Base-by-base conservation (phyloP, 306 rosid species). In the Styphnolobium japonicum region DNA sequence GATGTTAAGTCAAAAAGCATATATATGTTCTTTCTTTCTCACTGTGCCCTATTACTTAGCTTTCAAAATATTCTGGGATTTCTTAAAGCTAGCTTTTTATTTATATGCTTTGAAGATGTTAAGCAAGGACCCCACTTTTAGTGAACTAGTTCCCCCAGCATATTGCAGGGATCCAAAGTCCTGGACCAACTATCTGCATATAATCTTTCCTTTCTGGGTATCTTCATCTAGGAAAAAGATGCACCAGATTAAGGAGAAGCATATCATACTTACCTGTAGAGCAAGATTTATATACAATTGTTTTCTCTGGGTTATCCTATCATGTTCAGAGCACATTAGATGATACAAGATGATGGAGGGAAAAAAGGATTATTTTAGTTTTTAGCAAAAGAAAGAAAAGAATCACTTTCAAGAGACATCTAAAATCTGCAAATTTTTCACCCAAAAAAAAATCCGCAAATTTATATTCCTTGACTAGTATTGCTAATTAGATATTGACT, bases 121-220 rank as follows among this genome's bases (percentile, higher is more conserved):
- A 73, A 79, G 81, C 74, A 65, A 81, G 48, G 73, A 80, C 85
- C 84, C 89, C 71, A 49, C 83, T 85, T 83, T 56, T 70, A 75
- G 76, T 84, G 88, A 87, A 77, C 85, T 77, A 83, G 91, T 77
- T 85, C 84, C 88, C 85, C 83, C 60, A 45, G 79, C 90, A 82
- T 71, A 75, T 70, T 76, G 70, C 85, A 80, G 65, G 83, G 71
- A 83, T 78, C 79, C 75, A 75, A 51, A 62, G 81, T 70, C 80
- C 25, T 69, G 87, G 90, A 84, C 85, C 87, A 82, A 19, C 34
- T 77, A 84, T 56, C 58, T 73, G 76, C 77, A 65, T 70, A 22
- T 40, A 77, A 34, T n/a, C 6, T 11, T 66, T 51, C 84, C 62
- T 56, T 67, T 81, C 51, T 71, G 65, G 79, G 73, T 68, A 69